These are phyloP conservation scores for Madurella fahalii DNA, from an alignment of 2,329 filamentous ascomycete genomes.

Conservation along the genomic window DNA sequence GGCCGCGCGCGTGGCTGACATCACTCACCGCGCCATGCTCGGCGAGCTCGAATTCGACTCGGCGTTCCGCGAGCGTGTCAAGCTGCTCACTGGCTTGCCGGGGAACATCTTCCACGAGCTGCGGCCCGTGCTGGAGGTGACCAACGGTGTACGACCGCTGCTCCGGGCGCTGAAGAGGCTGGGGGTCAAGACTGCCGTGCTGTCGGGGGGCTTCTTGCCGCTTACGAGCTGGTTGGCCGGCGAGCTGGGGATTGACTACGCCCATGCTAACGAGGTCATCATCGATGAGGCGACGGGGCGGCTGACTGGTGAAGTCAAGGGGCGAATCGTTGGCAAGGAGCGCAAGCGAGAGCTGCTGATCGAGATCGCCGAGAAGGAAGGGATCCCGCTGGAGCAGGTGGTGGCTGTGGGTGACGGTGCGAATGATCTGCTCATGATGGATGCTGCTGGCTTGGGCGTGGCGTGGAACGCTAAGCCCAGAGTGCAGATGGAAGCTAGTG, in stretches of 20 bases:
- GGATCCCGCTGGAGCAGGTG: slow-evolving; percentile 60
- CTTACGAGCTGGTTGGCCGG: slow-evolving; percentile 81
- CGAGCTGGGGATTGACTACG: slow-evolving; percentile 80
- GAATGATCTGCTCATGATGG: slow-evolving; percentile 79
- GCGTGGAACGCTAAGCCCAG: slow-evolving; percentile 82
- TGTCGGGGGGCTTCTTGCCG: slow-evolving; percentile 89
- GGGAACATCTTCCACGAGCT: slow-evolving; percentile 75
- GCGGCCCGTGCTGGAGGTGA: slow-evolving; percentile 71
- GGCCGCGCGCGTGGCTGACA: slow-evolving; percentile 77
- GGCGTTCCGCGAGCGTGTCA: slow-evolving; percentile 75
- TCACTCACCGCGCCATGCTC: slow-evolving; percentile 91
- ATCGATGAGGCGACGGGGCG: slow-evolving; percentile 51
- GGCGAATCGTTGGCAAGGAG: slow-evolving; percentile 70
- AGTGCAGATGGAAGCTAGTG: slow-evolving; percentile 73
- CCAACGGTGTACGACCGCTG: slow-evolving; percentile 72
- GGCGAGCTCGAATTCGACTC: slow-evolving; percentile 90
- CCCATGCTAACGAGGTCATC: slow-evolving; percentile 79
- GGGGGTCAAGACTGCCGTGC: slow-evolving; percentile 82
- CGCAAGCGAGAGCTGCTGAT: slow-evolving; percentile 68
- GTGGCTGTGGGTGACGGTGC: slow-evolving; percentile 78
- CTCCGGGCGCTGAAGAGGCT: slow-evolving; percentile 69
- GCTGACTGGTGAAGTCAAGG: slow-evolving; percentile 69
- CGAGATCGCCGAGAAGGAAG: slow-evolving; percentile 66
- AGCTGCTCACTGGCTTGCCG: slow-evolving; percentile 75
- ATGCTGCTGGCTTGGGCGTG: slow-evolving; percentile 68